Evolutionary conservation across 805 yeast species (phyloP).

Genomic region (Teunomyces atbi): DNA sequence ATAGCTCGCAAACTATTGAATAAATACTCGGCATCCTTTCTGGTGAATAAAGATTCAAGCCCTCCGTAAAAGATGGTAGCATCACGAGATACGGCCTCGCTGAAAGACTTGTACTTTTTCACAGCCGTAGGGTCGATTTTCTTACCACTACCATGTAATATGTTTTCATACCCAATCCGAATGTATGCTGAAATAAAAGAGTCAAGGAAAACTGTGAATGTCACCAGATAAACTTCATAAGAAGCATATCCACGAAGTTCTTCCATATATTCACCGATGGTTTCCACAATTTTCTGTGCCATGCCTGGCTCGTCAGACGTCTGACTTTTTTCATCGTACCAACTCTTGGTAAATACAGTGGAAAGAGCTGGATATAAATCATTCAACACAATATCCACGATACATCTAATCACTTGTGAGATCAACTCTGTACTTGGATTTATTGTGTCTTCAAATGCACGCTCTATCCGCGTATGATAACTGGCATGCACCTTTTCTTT

Average conservation of each 20-base stretch:
- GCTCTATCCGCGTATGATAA: conserved; percentile 33
- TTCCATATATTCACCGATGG: conserved; percentile 69
- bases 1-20: conserved; percentile 40
- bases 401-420: conserved; percentile 67
- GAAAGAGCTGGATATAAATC: conserved; percentile 66
- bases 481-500: conserved; percentile 52
- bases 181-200: conserved; percentile 37
- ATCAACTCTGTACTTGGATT: conserved; percentile 74
- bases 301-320: conserved; percentile 37
- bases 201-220: conserved; percentile 38
- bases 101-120: conserved; percentile 37
- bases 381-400: conserved; percentile 67
- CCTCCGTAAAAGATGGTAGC: conserved; percentile 36
- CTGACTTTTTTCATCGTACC: conserved; percentile 58
- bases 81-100: conserved; percentile 39
- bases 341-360: conserved; percentile 60
- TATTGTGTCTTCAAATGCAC: conserved; percentile 44
- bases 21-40: conserved; percentile 38
- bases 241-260: conserved; percentile 55
- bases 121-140: conserved; percentile 38
- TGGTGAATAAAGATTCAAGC: conserved; percentile 36
- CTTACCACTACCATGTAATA: conserved; percentile 41
- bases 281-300: conserved; percentile 64
- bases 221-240: conserved; percentile 40
- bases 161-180: conserved; percentile 39